A percentile compares a stretch with the other conserved stretches of the same genome.
phyloP scores from a whole-genome alignment of 2,329 filamentous ascomycete species.

The Cladorrhinum sp. region DNA sequence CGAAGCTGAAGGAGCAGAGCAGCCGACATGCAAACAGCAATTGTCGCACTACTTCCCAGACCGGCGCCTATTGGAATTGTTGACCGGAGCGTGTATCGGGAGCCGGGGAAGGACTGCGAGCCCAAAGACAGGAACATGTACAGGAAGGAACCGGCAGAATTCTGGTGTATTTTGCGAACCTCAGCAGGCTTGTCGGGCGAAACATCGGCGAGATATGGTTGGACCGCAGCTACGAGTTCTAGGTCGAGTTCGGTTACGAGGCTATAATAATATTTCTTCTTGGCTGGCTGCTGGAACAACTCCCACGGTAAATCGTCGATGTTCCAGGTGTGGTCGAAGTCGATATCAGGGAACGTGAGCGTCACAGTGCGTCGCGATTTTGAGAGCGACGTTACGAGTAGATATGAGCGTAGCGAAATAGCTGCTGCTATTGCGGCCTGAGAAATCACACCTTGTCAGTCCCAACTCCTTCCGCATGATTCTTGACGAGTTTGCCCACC shows the following conservation, averaged over 20 bases:
- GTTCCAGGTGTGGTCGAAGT: constrained; percentile 86
- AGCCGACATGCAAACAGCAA: constrained; percentile 81
- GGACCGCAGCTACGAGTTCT: constrained; percentile 75
- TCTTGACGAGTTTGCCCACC: constrained; percentile 45
- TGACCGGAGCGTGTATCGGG: constrained; percentile 85
- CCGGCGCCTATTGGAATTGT: constrained; percentile 92
- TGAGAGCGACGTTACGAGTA: constrained; percentile 89
- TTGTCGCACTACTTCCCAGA: constrained; percentile 89
- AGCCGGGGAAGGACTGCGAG: constrained; percentile 72
- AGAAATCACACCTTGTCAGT: constrained; percentile 14
- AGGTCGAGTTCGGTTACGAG: constrained; percentile 79
- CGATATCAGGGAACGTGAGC: constrained; percentile 86
- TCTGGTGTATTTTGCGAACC: constrained; percentile 78
- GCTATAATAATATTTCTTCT: constrained; percentile 95
- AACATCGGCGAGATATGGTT: constrained; percentile 72
- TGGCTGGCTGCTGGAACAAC: constrained; percentile 71
- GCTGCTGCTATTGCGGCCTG: constrained; percentile 90
- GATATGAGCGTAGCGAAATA: constrained; percentile 91
- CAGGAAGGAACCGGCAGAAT: constrained; percentile 80
- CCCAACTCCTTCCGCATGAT: neutral
- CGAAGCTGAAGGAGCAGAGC: constrained; percentile 85
- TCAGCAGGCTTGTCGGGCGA: constrained; percentile 65
- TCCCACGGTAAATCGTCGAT: constrained; percentile 90
- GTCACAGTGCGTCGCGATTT: constrained; percentile 88
- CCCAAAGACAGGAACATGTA: constrained; percentile 91